Percentiles rank a stretch among this genome's conserved stretches.
These are phyloP conservation scores for Malassezia equina DNA, from an alignment of 1,284 basidiomycete species.

Conservation along the genomic window DNA sequence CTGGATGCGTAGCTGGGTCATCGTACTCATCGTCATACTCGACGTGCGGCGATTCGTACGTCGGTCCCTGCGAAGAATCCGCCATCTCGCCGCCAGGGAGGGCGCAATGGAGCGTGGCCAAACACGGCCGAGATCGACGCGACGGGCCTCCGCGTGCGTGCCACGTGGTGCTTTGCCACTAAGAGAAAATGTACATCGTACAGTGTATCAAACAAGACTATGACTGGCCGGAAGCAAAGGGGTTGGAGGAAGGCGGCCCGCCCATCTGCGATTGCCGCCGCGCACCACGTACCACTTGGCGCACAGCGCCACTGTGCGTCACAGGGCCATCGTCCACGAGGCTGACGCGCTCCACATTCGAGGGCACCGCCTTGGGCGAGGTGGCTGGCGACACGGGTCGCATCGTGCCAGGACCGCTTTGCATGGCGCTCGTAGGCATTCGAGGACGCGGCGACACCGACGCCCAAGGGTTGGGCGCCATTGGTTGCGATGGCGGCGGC, in stretches of 20 bases:
- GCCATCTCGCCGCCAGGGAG: neutral
- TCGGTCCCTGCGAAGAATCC: neutral
- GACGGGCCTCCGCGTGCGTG: neutral
- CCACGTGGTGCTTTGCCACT: too few species aligned
- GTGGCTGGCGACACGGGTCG: slow-evolving; percentile 12
- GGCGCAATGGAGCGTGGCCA: neutral
- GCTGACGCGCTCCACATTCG: slow-evolving; percentile 26
- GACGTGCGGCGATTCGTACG: neutral
- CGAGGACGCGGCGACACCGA: slow-evolving; percentile 9
- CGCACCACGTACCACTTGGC: slow-evolving; percentile 39
- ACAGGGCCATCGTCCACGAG: slow-evolving; percentile 46
- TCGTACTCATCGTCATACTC: neutral
- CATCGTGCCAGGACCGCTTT: neutral
- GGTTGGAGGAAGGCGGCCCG: neutral
- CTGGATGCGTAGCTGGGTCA: neutral
- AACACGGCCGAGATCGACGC: neutral
- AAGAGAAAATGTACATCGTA: neutral
- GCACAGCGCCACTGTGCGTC: slow-evolving; percentile 24
- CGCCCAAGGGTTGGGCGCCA: slow-evolving; percentile 15
- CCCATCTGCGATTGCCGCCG: slow-evolving; percentile 23
- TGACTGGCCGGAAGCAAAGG: neutral
- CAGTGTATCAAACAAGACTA: neutral
- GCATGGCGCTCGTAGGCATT: neutral
- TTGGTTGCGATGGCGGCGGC: slow-evolving; percentile 3
- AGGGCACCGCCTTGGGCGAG: neutral